Evolutionary conservation across 140 eudicot species (phyloP), one percentile per base, ranked within the genome.

Genomic region (Cichorium intybus): DNA sequence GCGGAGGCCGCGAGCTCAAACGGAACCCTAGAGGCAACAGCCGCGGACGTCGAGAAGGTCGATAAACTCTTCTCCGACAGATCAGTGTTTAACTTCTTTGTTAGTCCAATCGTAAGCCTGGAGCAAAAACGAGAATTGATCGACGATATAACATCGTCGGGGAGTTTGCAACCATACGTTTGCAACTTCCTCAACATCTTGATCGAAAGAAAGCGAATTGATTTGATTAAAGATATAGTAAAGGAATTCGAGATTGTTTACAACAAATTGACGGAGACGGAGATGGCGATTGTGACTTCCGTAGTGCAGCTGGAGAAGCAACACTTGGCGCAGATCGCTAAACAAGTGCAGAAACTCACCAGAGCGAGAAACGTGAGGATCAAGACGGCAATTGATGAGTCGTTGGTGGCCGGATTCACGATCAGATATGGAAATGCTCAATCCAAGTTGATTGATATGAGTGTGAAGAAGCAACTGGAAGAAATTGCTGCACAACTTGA

Each of bases 211-310:
- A 71, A 77, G 27, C 45, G 97, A 33, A 69, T 86, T 29, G 85
- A 73, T 24, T n/a, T 79, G 59, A 68, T 86, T 4, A 60, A 41
- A 55, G 95, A 84, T 6, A 84, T 90, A 8, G 82, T 66, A 37
- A 78, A 86, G 73, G 95, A 86, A 16, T 90, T 86, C 61, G 97
- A 90, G 70, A n/a, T 66, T 9, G 76, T 60, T 11, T 86, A 81
- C 69, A 86, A 86, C 35, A 65, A 34, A 6, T 62, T 72, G 15
- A 72, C 71, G 56, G 77, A 16, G 48, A 72, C 71, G 46, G 70
- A 72, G 48, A 27, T 72, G 64, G 70, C 70, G 35, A 18, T 72
- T 4, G 77, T 72, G 64, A 16, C 70, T 17, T 62, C 77, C 9
- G 77, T 72, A 0, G 77, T 72, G 56, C 33, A 4, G 27, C 5